A percentile compares a stretch with the other conserved stretches of the same genome.
Evolutionary conservation across 176 grass and related monocot species (phyloP).

Genomic region (Pontederia paniculata): DNA sequence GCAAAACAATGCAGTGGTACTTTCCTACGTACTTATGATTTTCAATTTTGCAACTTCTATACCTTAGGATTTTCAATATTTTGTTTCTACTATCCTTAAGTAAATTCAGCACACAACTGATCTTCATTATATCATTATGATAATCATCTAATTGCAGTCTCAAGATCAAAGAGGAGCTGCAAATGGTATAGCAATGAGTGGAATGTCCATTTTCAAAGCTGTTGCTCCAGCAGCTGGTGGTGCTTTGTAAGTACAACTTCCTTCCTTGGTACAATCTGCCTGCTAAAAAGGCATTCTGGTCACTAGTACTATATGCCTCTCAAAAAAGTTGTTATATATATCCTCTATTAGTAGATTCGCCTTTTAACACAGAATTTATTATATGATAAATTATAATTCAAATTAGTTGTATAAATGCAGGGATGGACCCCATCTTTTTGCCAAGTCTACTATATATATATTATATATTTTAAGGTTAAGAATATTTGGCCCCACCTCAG

Average conservation of each 20-base stretch:
- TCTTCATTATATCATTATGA: not conserved
- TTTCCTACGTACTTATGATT: no score
- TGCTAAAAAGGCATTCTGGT: not conserved
- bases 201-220: constrained; percentile 65
- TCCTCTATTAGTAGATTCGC: no score
- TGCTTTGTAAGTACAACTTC: constrained; percentile 40
- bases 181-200: constrained; percentile 49
- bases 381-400: no score
- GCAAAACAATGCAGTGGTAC: constrained; percentile 68
- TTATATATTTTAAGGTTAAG: no score
- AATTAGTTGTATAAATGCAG: no score
- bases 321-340: no score
- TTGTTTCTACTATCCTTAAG: not conserved
- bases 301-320: not conserved
- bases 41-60: not conserved
- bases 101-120: not conserved
- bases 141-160: constrained; percentile 17
- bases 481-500: no score
- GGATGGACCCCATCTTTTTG: no score
- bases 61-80: not conserved
- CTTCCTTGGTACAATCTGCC: not conserved
- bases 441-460: no score
- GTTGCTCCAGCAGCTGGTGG: constrained; percentile 53
- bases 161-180: constrained; percentile 72
- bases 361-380: no score